Evolutionary conservation across 2,329 filamentous ascomycete genomes (phyloP).

Genomic region (Cyphellophora europaea): DNA sequence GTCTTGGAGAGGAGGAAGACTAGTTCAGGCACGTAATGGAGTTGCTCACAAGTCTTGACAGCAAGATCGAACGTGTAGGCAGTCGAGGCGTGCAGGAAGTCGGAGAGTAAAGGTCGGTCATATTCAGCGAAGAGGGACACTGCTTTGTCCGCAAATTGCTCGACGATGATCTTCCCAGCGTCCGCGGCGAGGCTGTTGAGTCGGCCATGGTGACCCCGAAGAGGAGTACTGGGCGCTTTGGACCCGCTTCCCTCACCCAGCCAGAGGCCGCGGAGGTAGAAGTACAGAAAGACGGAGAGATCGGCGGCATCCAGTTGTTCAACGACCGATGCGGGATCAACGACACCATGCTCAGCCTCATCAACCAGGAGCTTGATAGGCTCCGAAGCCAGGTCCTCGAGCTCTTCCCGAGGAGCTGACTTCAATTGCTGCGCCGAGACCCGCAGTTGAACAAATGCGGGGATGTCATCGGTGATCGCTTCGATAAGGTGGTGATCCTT

Average conservation of each 20-base stretch:
- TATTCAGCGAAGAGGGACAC: conserved; percentile 80
- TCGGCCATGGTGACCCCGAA: conserved; percentile 17
- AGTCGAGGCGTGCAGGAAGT: conserved; percentile 75
- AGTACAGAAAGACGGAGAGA: conserved; percentile 70
- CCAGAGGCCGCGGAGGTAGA: conserved; percentile 86
- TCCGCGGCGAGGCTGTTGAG: conserved; percentile 40
- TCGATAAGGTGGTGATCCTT: conserved; percentile 83
- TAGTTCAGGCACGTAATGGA: conserved; percentile 80
- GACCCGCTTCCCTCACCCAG: conserved; percentile 46
- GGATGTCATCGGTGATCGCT: conserved; percentile 79
- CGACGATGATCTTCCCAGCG: conserved; percentile 61
- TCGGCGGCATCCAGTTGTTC: conserved; percentile 62
- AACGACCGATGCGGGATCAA: conserved; percentile 69
- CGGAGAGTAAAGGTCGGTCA: conserved; percentile 70
- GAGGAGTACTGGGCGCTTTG: conserved; percentile 29
- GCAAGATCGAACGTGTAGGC: conserved; percentile 74
- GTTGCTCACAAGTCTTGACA: conserved; percentile 66
- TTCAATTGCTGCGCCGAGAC: conserved; percentile 62
- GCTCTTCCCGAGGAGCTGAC: conserved; percentile 56
- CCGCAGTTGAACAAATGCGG: conserved; percentile 77
- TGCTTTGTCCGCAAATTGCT: conserved; percentile 78
- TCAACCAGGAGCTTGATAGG: conserved; percentile 79
- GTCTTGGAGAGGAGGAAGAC: conserved; percentile 94
- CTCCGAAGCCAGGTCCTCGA: conserved; percentile 73
- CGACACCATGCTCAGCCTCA: conserved; percentile 81